Conservation (phyloP, 768 basidiomycete genomes). For the Termitomyces sp. region DNA sequence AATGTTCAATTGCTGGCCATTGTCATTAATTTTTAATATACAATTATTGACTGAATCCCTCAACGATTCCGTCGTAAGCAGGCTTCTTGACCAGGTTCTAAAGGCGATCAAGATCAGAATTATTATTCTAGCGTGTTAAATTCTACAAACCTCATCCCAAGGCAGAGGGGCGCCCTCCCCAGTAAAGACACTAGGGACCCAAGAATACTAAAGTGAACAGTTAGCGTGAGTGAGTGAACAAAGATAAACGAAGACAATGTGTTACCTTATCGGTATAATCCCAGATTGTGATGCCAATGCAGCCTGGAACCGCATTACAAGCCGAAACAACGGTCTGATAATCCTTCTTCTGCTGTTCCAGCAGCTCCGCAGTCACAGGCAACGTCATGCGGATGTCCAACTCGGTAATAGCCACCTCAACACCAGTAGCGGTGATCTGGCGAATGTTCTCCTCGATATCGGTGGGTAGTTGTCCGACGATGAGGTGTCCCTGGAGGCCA, state of each 20-base stretch:
- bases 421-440: constrained; percentile 54
- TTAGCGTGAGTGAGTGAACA: neutral
- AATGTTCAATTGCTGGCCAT: neutral
- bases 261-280: constrained; percentile 41
- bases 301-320: constrained; percentile 42
- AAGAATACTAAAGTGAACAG: constrained; percentile 29
- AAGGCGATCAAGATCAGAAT: neutral
- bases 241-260: neutral
- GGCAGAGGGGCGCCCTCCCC: constrained; percentile 39
- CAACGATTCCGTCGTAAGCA: constrained; percentile 45
- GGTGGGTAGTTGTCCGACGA: constrained; percentile 54
- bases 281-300: constrained; percentile 49
- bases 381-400: constrained; percentile 63
- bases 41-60: constrained; percentile 20
- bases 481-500: constrained; percentile 60
- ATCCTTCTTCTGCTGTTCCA: constrained; percentile 56
- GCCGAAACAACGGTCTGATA: constrained; percentile 54
- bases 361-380: constrained; percentile 46
- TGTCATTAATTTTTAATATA: neutral
- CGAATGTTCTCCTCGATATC: constrained; percentile 46
- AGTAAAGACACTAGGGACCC: constrained; percentile 37
- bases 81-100: constrained; percentile 42
- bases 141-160: constrained; percentile 10
- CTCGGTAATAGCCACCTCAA: constrained; percentile 70
- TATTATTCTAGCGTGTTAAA: neutral